Evolutionary conservation across 2,329 filamentous ascomycete species (phyloP), one percentile per base, ranked within the genome.

Genomic region (Fusarium armeniacum): DNA sequence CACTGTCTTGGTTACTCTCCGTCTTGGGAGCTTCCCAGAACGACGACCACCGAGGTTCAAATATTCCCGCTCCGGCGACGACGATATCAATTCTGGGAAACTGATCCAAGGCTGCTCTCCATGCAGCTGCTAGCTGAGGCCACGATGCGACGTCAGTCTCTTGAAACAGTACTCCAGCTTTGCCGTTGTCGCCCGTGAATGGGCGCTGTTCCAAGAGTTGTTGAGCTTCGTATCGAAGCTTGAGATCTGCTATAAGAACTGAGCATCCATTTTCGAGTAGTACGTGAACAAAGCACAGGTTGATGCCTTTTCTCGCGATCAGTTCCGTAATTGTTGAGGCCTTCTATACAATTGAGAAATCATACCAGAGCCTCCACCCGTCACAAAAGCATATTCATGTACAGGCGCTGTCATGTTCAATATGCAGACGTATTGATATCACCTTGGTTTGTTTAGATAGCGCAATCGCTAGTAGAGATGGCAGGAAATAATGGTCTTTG

Each of bases 11-110:
- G 58, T 78, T 79, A 16, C 71, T 70, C 33, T 70, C 66, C 8
- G 78, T 76, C 33, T 55, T 65, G 8, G 79, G 79, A 13, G 79
- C 64, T 22, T 76, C 67, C 79, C 79, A 81, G 75, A 82, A 82
- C 35, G 69, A 76, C 30, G 75, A 76, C 69, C 71, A 79, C 13
- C 71, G 61, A 6, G 80, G 81, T 50, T 82, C 80, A 64, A 79
- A 81, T 36, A 81, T 46, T 18, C 79, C 79, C 12, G 80, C 80
- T 28, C 78, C 79, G 24, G 77, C 73, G 20, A 80, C 72, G n/a
- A 81, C 78, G 35, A 81, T 76, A 67, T 81, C 79, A 45, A 81
- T 50, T 7, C 49, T 71, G 5, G 72, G 65, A 61, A 81, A 80
- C 43, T 63, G 58, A 3, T 67, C 50, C 8, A 79, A 56, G 4